Base-by-base conservation (phyloP, 345 rosid species). In the Lumnitzera littorea region DNA sequence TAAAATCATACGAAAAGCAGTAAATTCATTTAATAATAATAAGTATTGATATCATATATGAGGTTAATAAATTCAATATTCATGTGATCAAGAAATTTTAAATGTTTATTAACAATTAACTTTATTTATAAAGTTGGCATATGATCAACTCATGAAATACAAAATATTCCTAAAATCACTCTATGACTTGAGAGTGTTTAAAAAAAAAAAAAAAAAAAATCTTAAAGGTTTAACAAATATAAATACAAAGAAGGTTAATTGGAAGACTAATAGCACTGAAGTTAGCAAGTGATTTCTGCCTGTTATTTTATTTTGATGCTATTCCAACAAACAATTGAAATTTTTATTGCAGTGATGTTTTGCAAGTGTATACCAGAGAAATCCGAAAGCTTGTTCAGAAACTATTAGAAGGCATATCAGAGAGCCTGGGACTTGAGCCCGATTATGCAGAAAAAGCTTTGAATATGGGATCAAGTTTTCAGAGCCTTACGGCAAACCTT, bases 371-470 rank as follows among this genome's bases (percentile, higher is more conserved):
- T 59, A 57, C 74, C 52, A 53, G 31, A 53, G 76, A 59, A 62
- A 59, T 49, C 24, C 46, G 81, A 56, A 67, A 68, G 59, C 55
- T 82, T 24, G 76, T 64, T 4, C 64, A 62, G 60, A 73, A 55
- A 24, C 50, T 85, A 17, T 63, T 82, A 0, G 53, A 23, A 70
- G 91, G 78, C 43, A 71, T 78, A 70, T 80, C 81, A 1, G 80
- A 82, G 68, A 78, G 84, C 55, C 57, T 82, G 61, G 88, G 78
- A 23, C 53, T 85, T 46, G 82, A 78, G 55, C 50, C 54, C 2
- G 13, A 31, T 46, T 69, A 72, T 14, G 73, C 78, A 12, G 73
- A 76, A 4, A 56, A 67, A 68, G 55, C 66, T 13, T 0, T 76
- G 66, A 43, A 73, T 24, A 43, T 76, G 14, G 80, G 72, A 16